Percentiles rank a stretch among this genome's conserved stretches.
Evolutionary conservation across 805 yeast species (phyloP).

Genomic region (Candida rishiriensis): DNA sequence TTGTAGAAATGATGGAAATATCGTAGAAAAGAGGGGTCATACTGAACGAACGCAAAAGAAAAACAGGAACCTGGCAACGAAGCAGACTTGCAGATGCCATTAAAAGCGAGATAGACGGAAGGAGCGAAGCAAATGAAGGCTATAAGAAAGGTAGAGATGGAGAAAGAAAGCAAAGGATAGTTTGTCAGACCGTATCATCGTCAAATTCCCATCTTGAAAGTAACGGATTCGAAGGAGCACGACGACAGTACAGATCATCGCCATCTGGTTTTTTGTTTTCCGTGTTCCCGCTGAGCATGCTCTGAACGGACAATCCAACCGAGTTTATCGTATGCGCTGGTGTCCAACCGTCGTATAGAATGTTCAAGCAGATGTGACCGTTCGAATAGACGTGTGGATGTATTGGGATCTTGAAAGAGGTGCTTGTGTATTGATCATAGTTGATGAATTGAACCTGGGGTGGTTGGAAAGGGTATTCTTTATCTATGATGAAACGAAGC

Average conservation of each 20-base stretch:
- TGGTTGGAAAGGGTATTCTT: slow-evolving; percentile 52
- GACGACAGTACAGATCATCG: slow-evolving; percentile 42
- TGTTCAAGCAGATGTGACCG: slow-evolving; percentile 72
- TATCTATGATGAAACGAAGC: slow-evolving; percentile 38
- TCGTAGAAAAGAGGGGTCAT: no score
- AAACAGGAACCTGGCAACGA: neutral
- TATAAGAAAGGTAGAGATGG: no score
- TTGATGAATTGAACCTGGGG: slow-evolving; percentile 54
- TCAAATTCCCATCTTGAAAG: slow-evolving; percentile 48
- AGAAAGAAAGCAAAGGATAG: neutral
- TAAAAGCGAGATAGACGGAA: slow-evolving; percentile 1
- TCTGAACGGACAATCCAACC: slow-evolving; percentile 54
- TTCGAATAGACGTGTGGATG: slow-evolving; percentile 75
- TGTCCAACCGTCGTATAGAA: slow-evolving; percentile 64
- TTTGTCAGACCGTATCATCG: slow-evolving; percentile 44
- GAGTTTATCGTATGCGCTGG: slow-evolving; percentile 54
- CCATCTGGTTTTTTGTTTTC: slow-evolving; percentile 52
- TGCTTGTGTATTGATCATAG: slow-evolving; percentile 10
- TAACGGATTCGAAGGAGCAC: slow-evolving; percentile 58
- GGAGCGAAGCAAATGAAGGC: neutral
- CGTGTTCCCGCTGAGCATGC: slow-evolving; percentile 53
- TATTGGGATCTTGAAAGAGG: slow-evolving; percentile 42
- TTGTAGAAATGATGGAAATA: no score
- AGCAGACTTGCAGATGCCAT: slow-evolving; percentile 1
- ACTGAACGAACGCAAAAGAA: neutral